Evolutionary conservation across 345 rosid genomes (phyloP).

Genomic region (Euphorbia peplus): DNA sequence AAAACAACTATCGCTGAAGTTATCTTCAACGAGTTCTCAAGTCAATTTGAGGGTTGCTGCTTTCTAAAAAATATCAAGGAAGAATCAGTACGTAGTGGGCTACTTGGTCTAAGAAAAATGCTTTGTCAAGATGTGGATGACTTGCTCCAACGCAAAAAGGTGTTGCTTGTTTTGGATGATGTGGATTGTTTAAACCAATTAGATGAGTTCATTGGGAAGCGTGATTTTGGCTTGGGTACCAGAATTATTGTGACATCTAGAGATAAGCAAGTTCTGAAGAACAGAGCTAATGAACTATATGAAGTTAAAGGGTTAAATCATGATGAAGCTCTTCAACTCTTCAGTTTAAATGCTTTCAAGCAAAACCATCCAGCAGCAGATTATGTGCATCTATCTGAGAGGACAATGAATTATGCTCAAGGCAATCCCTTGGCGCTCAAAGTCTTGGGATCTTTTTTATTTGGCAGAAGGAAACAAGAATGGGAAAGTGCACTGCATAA

Average conservation of each 20-base stretch:
- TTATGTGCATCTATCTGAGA: background rate
- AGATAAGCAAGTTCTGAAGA: conserved; percentile 2
- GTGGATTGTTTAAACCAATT: background rate
- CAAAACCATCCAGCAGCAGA: background rate
- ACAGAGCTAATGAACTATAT: background rate
- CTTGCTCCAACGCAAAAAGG: background rate
- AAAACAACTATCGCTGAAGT: background rate
- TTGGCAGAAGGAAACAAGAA: background rate
- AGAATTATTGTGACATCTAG: conserved; percentile 1
- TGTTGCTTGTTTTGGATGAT: background rate
- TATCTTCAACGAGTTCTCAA: background rate
- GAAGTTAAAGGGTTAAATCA: background rate
- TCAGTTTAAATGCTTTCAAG: conserved; percentile 2
- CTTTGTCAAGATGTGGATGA: background rate
- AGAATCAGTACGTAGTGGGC: background rate
- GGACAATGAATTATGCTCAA: background rate
- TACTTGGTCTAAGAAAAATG: background rate
- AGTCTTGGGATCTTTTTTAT: background rate
- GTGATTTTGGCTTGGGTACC: background rate
- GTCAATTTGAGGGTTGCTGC: background rate
- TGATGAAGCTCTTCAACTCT: conserved; percentile 1
- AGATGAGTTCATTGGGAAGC: background rate
- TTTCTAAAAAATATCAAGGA: background rate
- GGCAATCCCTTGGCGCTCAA: conserved; percentile 3
- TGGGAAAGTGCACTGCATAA: background rate